These are phyloP conservation scores for Blastocystis sp. DNA, from an alignment of 352 stramenopile species.

Conservation along the genomic window DNA sequence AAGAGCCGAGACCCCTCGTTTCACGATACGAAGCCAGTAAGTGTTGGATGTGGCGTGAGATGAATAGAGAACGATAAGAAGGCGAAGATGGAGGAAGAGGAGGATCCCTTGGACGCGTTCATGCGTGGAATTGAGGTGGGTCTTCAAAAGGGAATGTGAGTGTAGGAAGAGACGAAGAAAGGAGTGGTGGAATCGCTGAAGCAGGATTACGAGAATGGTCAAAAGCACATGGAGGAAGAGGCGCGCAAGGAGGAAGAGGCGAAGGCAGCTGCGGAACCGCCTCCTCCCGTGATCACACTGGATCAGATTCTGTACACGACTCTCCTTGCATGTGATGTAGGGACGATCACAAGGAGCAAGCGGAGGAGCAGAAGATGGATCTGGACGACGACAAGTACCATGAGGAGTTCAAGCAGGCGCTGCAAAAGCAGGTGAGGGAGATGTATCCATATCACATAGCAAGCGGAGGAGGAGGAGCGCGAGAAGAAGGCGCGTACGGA, in stretches of 20 bases:
- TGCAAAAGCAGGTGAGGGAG: constrained; percentile 60
- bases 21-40: too few relatives aligned
- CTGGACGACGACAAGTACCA: constrained; percentile 58
- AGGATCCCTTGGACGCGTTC: constrained; percentile 58
- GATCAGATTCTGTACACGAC: constrained; percentile 62
- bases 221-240: constrained; percentile 34
- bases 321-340: not conserved
- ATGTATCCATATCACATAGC: constrained; percentile 43
- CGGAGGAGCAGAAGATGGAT: constrained; percentile 12
- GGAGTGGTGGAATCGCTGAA: not conserved
- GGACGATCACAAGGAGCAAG: constrained; percentile 33
- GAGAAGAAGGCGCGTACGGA: constrained; percentile 69
- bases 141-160: not conserved
- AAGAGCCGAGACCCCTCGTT: too few relatives aligned
- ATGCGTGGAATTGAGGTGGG: constrained; percentile 48
- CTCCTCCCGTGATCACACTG: constrained; percentile 60
- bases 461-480: constrained; percentile 34
- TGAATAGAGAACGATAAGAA: not conserved
- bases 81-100: not conserved
- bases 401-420: constrained; percentile 60
- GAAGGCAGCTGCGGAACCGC: not conserved
- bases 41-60: not conserved
- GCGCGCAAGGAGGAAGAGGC: constrained; percentile 20
- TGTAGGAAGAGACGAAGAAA: constrained; percentile 38
- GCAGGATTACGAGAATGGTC: constrained; percentile 17